Conservation (phyloP, 2,329 filamentous ascomycete species). For the Aspergillus uvarum region DNA sequence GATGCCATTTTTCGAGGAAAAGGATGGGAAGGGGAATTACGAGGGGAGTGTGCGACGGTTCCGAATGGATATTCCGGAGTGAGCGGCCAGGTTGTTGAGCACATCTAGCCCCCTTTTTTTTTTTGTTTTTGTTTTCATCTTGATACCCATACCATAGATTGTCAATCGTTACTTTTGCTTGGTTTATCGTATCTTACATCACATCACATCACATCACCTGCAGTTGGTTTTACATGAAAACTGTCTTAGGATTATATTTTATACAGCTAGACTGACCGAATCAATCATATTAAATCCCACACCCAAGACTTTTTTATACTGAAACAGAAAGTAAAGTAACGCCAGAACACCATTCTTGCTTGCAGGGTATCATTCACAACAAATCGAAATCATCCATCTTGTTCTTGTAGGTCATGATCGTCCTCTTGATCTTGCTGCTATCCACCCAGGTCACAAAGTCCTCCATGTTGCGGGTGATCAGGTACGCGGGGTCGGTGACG, state of each 20-base stretch:
- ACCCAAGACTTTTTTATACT: too few species aligned
- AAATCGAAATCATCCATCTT: constrained; percentile 95
- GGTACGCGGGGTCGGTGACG: constrained; percentile 82
- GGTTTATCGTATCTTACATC: not conserved
- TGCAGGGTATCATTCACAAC: constrained; percentile 52
- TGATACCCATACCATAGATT: constrained; percentile 16
- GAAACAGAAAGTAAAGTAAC: not conserved
- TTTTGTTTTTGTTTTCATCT: not conserved
- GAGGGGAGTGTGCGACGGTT: constrained; percentile 48
- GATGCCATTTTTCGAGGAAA: constrained; percentile 45
- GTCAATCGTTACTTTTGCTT: not conserved
- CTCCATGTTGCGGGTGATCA: constrained; percentile 87
- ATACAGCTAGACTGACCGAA: too few species aligned
- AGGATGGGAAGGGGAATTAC: constrained; percentile 37
- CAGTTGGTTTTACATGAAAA: too few species aligned
- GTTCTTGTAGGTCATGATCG: constrained; percentile 91
- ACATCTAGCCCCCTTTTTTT: too few species aligned
- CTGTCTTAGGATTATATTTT: too few species aligned
- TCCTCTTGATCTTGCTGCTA: constrained; percentile 94
- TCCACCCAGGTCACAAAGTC: constrained; percentile 97
- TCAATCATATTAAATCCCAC: too few species aligned
- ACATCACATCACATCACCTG: too few species aligned
- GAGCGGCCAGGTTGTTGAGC: constrained; percentile 11
- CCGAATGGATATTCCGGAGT: constrained; percentile 44
- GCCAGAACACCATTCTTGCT: not conserved